Evolutionary conservation across 768 basidiomycete species (phyloP), one percentile per base, ranked within the genome.

Genomic region (Panaeolus papilionaceus): DNA sequence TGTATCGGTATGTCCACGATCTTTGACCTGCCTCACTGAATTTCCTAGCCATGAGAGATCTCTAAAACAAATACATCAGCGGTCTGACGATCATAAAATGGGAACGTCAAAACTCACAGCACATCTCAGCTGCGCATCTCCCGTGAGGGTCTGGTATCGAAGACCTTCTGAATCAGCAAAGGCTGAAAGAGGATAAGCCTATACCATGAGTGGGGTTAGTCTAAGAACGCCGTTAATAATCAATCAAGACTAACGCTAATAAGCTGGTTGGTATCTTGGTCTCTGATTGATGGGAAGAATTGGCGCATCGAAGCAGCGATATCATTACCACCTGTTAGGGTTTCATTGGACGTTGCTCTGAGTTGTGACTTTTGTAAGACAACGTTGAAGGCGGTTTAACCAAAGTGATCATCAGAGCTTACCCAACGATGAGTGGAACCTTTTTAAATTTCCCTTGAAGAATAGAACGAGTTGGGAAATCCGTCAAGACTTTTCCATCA

Each of bases 391-490:
- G 47, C 26, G 12, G n/a, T 6, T 5, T 14, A 14, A 28, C 26
- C 4, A 28, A 28, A 58, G 12, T 6, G 26, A 26, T 23, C 23
- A 26, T 23, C 23, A 42, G 10, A 20, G 74, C 81, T 20, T 71
- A 89, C 89, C 88, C 88, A 38, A 88, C 83, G 38, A 92, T 84
- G 3, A 90, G 72, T 5, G 88, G 85, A 3, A 89, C 84, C n/a
- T 79, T 75, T 0, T 80, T 76, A 65, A 87, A 86, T 20, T 81
- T 79, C 3, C 86, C 85, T 1, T 74, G 63, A 3, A 81, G 71
- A 42, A 91, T 81, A 7, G 79, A 79, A 37, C 74, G 72, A 0
- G 86, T 86, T 0, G 88, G 88, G 67, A 79, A 79, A n/a, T 84
- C 83, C 1, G 81, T 79, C 67, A 91, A 76, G 8, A 86, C 67